These are phyloP conservation scores for Pseudocercospora cruenta DNA, from an alignment of 2,329 filamentous ascomycete species.

Conservation along the genomic window DNA sequence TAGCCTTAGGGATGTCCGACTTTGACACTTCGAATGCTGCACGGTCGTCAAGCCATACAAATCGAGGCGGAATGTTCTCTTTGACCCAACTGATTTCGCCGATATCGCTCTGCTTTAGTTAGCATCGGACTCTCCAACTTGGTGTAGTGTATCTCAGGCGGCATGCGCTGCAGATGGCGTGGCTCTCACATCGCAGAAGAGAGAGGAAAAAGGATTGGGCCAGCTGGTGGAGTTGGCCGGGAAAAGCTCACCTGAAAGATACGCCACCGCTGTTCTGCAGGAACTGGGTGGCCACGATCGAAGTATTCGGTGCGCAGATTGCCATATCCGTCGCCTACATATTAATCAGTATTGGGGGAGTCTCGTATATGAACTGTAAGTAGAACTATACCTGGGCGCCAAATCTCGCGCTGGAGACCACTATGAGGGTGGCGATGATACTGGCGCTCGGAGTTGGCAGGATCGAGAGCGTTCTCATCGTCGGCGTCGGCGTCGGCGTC, in stretches of 20 bases:
- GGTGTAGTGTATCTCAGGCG: neutral
- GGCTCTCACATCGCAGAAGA: neutral
- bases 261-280: slow-evolving; percentile 42
- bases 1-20: slow-evolving; percentile 33
- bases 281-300: slow-evolving; percentile 29
- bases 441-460: slow-evolving; percentile 24
- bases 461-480: slow-evolving; percentile 24
- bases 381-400: no score
- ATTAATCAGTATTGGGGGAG: no score
- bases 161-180: neutral
- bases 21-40: slow-evolving; percentile 41
- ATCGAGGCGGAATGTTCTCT: slow-evolving; percentile 40
- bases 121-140: neutral
- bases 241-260: slow-evolving; percentile 39
- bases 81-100: slow-evolving; percentile 32
- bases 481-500: slow-evolving; percentile 10
- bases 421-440: slow-evolving; percentile 29
- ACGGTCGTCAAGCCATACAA: slow-evolving; percentile 47
- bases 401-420: slow-evolving; percentile 40
- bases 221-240: neutral
- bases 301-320: slow-evolving; percentile 35
- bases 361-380: no score
- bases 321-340: slow-evolving; percentile 41
- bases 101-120: slow-evolving; percentile 29
- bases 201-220: neutral